phyloP scores from a whole-genome alignment of 345 rosid genomes.

The Carallia pectinifolia region DNA sequence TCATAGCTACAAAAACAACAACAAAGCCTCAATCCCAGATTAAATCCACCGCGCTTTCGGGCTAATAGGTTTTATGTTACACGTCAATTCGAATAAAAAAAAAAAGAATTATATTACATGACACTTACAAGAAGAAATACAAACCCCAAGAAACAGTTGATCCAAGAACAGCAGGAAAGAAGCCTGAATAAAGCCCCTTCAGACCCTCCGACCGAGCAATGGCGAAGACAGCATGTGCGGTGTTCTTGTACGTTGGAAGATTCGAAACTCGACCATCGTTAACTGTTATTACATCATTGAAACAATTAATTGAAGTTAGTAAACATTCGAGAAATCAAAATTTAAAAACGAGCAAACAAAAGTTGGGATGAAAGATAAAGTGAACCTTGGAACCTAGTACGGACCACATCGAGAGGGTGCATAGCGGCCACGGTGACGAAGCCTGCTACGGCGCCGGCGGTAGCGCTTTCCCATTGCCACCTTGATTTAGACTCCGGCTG shows the following conservation, averaged over 20 bases:
- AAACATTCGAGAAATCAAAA: conserved; percentile 2
- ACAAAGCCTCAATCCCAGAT: no score
- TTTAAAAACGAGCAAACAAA: no score
- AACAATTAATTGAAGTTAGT: background rate
- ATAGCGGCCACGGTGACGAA: conserved; percentile 76
- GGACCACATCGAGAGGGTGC: conserved; percentile 94
- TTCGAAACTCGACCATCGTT: conserved; percentile 66
- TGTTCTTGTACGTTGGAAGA: conserved; percentile 77
- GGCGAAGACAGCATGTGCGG: conserved; percentile 70
- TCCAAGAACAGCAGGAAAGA: conserved; percentile 80
- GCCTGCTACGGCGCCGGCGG: conserved; percentile 86
- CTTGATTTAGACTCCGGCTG: conserved; percentile 22
- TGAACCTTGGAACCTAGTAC: conserved; percentile 88
- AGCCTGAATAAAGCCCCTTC: conserved; percentile 88
- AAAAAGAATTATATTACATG: background rate
- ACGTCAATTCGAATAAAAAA: background rate
- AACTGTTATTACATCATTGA: conserved; percentile 35
- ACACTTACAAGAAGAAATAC: conserved; percentile 86
- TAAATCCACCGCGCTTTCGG: no score
- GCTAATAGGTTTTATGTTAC: no score
- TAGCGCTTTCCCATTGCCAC: conserved; percentile 88
- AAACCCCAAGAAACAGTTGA: conserved; percentile 86
- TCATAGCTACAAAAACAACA: conserved; percentile 51
- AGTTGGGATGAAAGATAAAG: background rate
- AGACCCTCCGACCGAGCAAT: conserved; percentile 83